A percentile compares a stretch with the other conserved stretches of the same genome.
phyloP scores from a whole-genome alignment of 768 basidiomycete genomes.

The Boletus huronensis region DNA sequence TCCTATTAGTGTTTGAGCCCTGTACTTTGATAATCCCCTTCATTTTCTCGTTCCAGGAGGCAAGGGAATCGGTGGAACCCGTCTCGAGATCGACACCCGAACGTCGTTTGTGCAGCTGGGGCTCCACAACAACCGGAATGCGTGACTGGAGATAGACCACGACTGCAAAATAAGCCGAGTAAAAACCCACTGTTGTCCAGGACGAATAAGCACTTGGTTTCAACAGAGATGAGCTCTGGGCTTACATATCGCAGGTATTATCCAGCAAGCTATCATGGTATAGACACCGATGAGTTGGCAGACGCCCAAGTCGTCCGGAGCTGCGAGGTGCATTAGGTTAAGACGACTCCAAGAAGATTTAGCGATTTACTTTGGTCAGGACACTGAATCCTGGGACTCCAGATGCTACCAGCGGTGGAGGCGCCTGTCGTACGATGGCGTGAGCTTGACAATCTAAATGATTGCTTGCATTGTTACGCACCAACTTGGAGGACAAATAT shows the following conservation, averaged over 20 bases:
- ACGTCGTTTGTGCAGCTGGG: not conserved
- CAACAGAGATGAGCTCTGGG: slow-evolving; percentile 1
- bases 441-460: not conserved
- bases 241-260: slow-evolving; percentile 50
- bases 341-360: not conserved
- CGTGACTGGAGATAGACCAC: slow-evolving; percentile 36
- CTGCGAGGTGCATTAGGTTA: slow-evolving; percentile 20
- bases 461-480: slow-evolving; percentile 20
- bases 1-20: not conserved
- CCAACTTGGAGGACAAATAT: slow-evolving; percentile 46
- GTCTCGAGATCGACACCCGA: slow-evolving; percentile 20
- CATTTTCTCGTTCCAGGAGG: slow-evolving; percentile 3
- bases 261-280: slow-evolving; percentile 51
- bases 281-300: slow-evolving; percentile 49
- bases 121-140: slow-evolving; percentile 18
- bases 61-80: slow-evolving; percentile 5
- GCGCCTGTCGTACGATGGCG: slow-evolving; percentile 30
- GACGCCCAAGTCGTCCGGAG: slow-evolving; percentile 38
- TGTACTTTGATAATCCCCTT: not conserved
- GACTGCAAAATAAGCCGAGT: slow-evolving; percentile 39
- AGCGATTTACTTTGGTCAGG: slow-evolving; percentile 37
- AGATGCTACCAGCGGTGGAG: slow-evolving; percentile 41
- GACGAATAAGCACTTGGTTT: slow-evolving; percentile 3
- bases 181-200: slow-evolving; percentile 38
- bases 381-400: slow-evolving; percentile 44